These are phyloP conservation scores for Vigna angularis DNA, from an alignment of 306 rosid species.

Conservation along the genomic window DNA sequence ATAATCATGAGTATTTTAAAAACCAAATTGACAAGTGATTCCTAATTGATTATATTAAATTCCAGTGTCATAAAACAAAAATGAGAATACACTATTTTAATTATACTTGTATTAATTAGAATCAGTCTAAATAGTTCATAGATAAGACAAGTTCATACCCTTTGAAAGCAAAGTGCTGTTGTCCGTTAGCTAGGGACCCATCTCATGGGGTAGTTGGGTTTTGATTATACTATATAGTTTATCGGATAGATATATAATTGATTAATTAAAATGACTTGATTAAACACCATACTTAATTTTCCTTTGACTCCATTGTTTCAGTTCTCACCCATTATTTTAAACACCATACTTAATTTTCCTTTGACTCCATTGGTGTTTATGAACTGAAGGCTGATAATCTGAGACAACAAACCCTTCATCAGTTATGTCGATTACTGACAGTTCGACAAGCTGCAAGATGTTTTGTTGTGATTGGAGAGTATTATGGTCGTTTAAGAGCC, in stretches of 20 bases:
- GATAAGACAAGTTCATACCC: constrained; percentile 45
- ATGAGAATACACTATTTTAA: neutral
- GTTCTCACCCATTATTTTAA: neutral
- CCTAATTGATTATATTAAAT: constrained; percentile 35
- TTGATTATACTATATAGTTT: constrained; percentile 25
- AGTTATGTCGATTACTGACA: constrained; percentile 71
- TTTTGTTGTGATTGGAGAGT: constrained; percentile 85
- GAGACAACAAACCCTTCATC: constrained; percentile 90
- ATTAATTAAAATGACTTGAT: neutral
- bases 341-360: neutral
- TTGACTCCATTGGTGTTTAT: neutral
- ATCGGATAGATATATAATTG: neutral
- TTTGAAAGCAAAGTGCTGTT: constrained; percentile 42
- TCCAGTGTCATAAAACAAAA: neutral
- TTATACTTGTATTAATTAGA: constrained; percentile 39
- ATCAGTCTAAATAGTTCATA: constrained; percentile 50
- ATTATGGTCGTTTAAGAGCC: constrained; percentile 80
- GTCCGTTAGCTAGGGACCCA: constrained; percentile 42
- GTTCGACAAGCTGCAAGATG: constrained; percentile 83
- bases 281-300: neutral
- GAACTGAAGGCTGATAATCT: constrained; percentile 83
- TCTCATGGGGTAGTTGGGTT: constrained; percentile 49
- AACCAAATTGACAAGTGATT: constrained; percentile 11
- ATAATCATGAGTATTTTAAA: constrained; percentile 36
- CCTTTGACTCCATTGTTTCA: neutral